Conservation (phyloP, 345 rosid genomes). For the Euphorbia pulcherrima region DNA sequence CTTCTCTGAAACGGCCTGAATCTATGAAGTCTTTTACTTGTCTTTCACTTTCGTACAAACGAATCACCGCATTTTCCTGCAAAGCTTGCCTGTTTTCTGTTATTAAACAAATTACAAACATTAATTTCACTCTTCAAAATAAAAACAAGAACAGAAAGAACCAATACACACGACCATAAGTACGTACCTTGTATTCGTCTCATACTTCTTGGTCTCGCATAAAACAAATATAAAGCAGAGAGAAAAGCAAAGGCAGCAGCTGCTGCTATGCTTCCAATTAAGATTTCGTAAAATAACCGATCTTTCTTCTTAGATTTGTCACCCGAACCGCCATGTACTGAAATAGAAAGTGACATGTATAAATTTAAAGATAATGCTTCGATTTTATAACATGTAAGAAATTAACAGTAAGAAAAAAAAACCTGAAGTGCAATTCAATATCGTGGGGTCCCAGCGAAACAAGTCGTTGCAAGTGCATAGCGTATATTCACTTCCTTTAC, state of each 20-base stretch:
- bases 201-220: neutral
- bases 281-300: neutral
- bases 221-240: neutral
- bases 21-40: constrained; percentile 32
- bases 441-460: neutral
- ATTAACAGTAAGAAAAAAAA: neutral
- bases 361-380: neutral
- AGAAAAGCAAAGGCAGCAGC: neutral
- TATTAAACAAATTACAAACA: neutral
- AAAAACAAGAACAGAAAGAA: neutral
- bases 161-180: neutral
- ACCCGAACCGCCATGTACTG: neutral
- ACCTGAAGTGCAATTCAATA: neutral
- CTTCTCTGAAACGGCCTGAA: constrained; percentile 23
- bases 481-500: neutral
- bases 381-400: too few species aligned
- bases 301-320: neutral
- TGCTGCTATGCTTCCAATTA: neutral
- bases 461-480: neutral
- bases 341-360: too few species aligned
- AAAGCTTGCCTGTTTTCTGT: constrained; percentile 19
- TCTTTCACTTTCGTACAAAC: constrained; percentile 27
- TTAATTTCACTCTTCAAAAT: neutral
- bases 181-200: constrained; percentile 8
- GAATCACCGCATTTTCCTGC: constrained; percentile 13